A percentile compares a stretch with the other conserved stretches of the same genome.
Evolutionary conservation across 2,329 filamentous ascomycete genomes (phyloP).

Genomic region (Harringtonia lauricola): DNA sequence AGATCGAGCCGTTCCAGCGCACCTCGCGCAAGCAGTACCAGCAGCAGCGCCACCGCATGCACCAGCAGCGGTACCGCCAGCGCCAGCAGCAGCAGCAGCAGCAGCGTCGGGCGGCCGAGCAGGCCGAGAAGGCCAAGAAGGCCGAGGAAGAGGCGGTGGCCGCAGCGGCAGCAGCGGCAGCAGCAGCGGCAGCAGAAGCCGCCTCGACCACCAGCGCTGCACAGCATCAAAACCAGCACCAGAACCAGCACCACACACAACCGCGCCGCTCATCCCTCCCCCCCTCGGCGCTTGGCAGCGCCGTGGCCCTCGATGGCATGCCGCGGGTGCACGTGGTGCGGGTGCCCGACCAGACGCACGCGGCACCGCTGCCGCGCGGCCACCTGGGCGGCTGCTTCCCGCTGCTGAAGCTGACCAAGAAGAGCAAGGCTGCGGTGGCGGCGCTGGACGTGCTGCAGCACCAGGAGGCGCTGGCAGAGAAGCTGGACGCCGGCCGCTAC

Average conservation of each 20-base stretch:
- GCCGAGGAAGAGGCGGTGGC: not conserved
- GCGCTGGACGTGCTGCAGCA: not conserved
- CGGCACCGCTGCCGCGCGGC: not conserved
- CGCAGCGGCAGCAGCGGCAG: no score
- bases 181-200: no score
- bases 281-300: not conserved
- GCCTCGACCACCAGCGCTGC: no score
- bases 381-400: not conserved
- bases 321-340: not conserved
- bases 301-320: not conserved
- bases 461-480: not conserved
- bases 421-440: no score
- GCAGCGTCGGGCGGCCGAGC: not conserved
- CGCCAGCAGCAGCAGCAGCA: slow-evolving; percentile 1
- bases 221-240: no score
- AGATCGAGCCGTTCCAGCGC: slow-evolving; percentile 1
- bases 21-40: slow-evolving; percentile 1
- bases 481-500: not conserved
- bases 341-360: not conserved
- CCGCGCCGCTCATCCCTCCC: not conserved
- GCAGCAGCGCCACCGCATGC: slow-evolving; percentile 1
- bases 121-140: not conserved
- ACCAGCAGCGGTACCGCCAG: not conserved
- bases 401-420: not conserved
- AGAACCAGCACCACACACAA: no score